These are phyloP conservation scores for Fusarium vanettenii DNA, from an alignment of 2,329 filamentous ascomycete genomes.

Conservation along the genomic window DNA sequence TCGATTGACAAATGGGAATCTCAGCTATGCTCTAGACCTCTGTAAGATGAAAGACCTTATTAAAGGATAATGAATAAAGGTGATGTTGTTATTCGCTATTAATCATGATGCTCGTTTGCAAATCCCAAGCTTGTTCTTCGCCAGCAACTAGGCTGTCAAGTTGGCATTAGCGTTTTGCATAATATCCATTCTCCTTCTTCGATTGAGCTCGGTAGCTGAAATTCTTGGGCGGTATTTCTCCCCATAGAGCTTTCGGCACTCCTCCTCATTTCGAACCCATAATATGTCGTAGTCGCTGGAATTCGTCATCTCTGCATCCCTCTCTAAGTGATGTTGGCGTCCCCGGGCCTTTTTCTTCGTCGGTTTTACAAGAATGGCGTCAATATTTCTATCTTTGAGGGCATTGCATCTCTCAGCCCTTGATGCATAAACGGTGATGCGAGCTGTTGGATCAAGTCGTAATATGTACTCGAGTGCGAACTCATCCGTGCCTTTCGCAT, in stretches of 20 bases:
- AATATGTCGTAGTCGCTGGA: not conserved
- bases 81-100: no score
- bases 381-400: not conserved
- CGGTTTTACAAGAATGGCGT: not conserved
- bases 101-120: no score
- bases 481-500: not conserved
- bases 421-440: not conserved
- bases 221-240: not conserved
- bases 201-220: not conserved
- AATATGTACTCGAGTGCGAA: not conserved
- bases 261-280: not conserved
- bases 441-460: not conserved
- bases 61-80: no score
- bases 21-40: no score
- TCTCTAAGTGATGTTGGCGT: not conserved
- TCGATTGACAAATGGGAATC: no score
- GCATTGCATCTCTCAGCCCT: not conserved
- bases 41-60: no score
- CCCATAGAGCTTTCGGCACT: not conserved
- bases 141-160: not conserved
- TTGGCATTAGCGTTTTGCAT: not conserved
- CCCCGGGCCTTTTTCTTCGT: not conserved
- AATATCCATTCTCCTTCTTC: not conserved
- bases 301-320: not conserved
- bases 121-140: not conserved